phyloP scores from a whole-genome alignment of 306 rosid species.

The Pyrus communis region DNA sequence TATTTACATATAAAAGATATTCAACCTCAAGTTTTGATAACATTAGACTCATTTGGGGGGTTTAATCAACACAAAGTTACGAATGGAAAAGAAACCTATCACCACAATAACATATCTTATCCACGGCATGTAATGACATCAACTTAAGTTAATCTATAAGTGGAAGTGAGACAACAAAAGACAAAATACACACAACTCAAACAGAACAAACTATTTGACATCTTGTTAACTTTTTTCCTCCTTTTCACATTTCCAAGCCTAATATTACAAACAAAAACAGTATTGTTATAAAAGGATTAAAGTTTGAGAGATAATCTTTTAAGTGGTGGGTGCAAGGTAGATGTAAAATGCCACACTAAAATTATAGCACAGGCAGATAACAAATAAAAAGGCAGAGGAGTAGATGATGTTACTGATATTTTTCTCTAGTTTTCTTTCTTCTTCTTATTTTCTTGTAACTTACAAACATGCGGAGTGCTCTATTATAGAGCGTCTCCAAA shows the following conservation, averaged over 20 bases:
- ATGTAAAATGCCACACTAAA: too few relatives aligned
- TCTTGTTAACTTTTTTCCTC: neutral
- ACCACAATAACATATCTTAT: neutral
- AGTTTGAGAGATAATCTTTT: too few relatives aligned
- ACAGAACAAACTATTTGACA: neutral
- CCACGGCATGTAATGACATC: neutral
- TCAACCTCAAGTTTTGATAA: neutral
- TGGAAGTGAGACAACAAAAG: neutral
- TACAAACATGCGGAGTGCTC: too few relatives aligned
- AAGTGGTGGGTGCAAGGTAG: too few relatives aligned
- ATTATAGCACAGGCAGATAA: too few relatives aligned
- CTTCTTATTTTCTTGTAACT: too few relatives aligned
- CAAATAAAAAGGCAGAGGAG: too few relatives aligned
- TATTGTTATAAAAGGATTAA: too few relatives aligned
- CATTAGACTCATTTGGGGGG: neutral
- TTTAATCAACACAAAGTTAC: neutral
- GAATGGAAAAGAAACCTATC: neutral
- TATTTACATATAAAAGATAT: neutral
- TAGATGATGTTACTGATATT: too few relatives aligned
- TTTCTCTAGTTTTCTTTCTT: too few relatives aligned
- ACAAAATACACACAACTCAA: neutral
- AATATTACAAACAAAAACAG: neutral
- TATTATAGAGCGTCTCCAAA: too few relatives aligned
- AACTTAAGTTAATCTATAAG: neutral
- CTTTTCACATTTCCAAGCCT: neutral